These are phyloP conservation scores for Flaveria ramosissima DNA, from an alignment of 129 eudicot species.

Conservation along the genomic window DNA sequence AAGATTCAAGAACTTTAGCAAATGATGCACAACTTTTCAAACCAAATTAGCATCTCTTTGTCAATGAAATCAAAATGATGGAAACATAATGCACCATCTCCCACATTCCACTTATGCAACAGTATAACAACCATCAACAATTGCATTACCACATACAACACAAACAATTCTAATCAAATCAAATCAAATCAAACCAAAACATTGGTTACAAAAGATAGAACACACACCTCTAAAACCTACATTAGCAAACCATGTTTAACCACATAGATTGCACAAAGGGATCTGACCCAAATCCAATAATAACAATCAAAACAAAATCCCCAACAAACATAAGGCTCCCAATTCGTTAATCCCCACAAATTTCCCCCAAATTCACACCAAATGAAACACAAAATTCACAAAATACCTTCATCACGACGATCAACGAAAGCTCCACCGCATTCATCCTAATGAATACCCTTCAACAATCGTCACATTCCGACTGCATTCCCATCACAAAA, in stretches of 20 bases:
- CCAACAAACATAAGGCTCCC: neutral
- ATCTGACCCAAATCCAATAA: constrained; percentile 13
- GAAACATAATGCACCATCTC: too few species aligned
- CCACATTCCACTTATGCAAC: neutral
- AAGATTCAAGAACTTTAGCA: neutral
- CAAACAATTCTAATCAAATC: neutral
- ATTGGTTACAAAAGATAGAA: neutral
- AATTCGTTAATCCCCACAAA: neutral
- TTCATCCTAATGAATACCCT: too few species aligned
- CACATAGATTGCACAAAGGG: neutral
- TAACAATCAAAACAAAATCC: neutral
- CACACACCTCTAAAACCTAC: constrained; percentile 5
- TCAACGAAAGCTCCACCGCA: too few species aligned
- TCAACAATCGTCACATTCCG: too few species aligned
- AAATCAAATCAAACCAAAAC: constrained; percentile 2
- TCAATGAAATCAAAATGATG: neutral
- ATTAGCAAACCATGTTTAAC: neutral
- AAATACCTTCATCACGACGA: too few species aligned
- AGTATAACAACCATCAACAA: constrained; percentile 3
- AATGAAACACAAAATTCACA: neutral
- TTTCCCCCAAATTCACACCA: constrained; percentile 14
- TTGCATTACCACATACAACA: constrained; percentile 23
- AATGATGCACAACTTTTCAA: neutral
- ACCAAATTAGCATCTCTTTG: neutral
- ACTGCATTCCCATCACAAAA: neutral